Base-by-base conservation (phyloP, 495 filamentous ascomycete genomes). In the Lasiosphaeriaceae sp. region DNA sequence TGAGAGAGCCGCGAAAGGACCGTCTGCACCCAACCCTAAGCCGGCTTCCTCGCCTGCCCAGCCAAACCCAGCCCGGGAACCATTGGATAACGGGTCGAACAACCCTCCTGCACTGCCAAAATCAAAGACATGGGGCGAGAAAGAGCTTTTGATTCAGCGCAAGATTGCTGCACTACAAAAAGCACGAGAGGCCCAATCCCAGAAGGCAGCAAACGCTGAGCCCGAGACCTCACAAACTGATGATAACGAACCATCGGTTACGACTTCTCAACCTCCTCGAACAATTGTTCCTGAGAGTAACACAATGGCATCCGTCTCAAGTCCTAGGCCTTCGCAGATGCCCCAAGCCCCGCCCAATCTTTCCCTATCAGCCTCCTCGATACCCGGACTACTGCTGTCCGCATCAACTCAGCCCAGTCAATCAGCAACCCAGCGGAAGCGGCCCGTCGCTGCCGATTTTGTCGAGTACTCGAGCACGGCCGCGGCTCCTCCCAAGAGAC, bases 381-480 rank as follows among this genome's bases (percentile, higher is more conserved):
- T 65, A 4, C 61, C 58, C 17, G 57, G 59, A 19, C 52, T 63
- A 24, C 21, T 34, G 3, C 21, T 56, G 2, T 55, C 65, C 3
- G 17, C 61, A 3, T 44, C 46, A 21, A 11, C 37, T 19, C 56
- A 61, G 22, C 52, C 54, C 3, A 45, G 34, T 9, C 44, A 29
- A 20, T 12, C 52, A 7, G 16, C 56, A 21, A 65, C 45, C 31
- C 60, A 63, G 37, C 82, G 87, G 19, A 96, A 96, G 69, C 86
- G 92, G 20, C 90, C 89, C n/a, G 87, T 89, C 44, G 91, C 92
- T 35, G 80, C 89, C 14, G 92, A 96, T 65, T 92, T 96, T 59
- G 84, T 86, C 51, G 77, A 77, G 44, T 83, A 83, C 56, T 74
- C 83, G 4, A n/a, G n/a, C n/a, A 57, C 59, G 52, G 74, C 49